Conservation (phyloP, 73 alveolate genomes). For the Blepharisma stoltei region DNA sequence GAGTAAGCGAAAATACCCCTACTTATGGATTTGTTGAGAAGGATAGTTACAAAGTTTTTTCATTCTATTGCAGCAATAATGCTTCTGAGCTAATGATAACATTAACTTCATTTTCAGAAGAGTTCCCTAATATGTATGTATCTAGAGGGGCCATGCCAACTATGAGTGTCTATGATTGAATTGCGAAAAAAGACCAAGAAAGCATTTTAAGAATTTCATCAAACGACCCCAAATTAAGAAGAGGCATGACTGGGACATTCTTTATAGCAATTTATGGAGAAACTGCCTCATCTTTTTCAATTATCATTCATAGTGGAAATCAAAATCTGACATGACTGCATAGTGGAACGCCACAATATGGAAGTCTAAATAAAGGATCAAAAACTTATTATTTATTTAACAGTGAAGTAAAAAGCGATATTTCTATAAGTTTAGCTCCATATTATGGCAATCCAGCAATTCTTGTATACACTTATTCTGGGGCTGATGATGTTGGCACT, state of each 20-base stretch:
- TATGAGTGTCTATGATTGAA: neutral
- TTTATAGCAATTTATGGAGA: neutral
- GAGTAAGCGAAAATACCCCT: too few relatives aligned
- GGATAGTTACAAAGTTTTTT: too few relatives aligned
- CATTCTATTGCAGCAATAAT: neutral
- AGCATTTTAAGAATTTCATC: neutral
- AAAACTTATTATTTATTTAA: too few relatives aligned
- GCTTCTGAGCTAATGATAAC: neutral
- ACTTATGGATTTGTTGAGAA: too few relatives aligned
- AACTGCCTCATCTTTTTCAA: neutral
- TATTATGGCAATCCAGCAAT: too few relatives aligned
- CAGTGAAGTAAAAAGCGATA: too few relatives aligned
- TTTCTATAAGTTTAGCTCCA: too few relatives aligned
- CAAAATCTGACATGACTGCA: too few relatives aligned
- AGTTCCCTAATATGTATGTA: constrained; percentile 9
- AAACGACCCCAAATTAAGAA: neutral
- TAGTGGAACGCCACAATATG: too few relatives aligned
- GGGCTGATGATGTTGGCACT: too few relatives aligned
- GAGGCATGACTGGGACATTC: constrained; percentile 7
- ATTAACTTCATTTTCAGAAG: neutral
- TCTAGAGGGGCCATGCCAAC: neutral
- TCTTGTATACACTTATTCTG: too few relatives aligned
- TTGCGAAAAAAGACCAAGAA: neutral
- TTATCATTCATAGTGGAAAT: neutral
- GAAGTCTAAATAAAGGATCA: too few relatives aligned